Conservation (phyloP, 1,139 yeast genomes). For the Meyerozyma carpophila region DNA sequence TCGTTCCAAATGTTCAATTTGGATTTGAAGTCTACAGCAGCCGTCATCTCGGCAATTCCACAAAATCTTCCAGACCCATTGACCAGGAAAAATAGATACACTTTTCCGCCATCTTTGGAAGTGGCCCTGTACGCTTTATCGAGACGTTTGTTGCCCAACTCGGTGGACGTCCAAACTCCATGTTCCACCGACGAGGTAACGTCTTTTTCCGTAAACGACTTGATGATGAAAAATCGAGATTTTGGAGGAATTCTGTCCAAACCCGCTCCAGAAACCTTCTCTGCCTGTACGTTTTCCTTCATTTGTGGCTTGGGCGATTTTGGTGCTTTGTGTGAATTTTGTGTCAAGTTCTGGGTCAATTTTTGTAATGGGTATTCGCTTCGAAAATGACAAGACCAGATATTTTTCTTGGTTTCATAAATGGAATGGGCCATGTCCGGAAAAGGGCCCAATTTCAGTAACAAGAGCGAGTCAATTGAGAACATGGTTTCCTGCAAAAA, state of each 20-base stretch:
- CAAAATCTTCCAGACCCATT: slow-evolving; percentile 57
- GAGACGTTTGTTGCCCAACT: slow-evolving; percentile 48
- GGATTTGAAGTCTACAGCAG: slow-evolving; percentile 28
- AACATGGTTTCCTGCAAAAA: neutral
- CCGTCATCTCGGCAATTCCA: slow-evolving; percentile 56
- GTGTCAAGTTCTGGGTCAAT: too few relatives aligned
- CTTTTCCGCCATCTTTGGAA: slow-evolving; percentile 17
- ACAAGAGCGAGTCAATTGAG: neutral
- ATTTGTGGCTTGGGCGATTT: too few relatives aligned
- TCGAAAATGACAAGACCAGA: neutral
- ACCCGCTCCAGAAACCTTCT: neutral
- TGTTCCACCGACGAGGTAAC: slow-evolving; percentile 45
- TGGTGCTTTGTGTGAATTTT: too few relatives aligned
- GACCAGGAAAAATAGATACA: slow-evolving; percentile 52
- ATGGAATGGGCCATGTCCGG: neutral
- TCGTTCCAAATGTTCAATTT: slow-evolving; percentile 46
- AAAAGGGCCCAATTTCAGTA: neutral
- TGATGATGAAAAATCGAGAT: slow-evolving; percentile 51
- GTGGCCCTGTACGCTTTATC: slow-evolving; percentile 28
- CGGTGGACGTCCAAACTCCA: slow-evolving; percentile 57
- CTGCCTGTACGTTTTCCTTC: too few relatives aligned
- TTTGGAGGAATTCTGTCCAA: neutral
- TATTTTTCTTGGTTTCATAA: neutral
- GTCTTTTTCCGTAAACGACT: slow-evolving; percentile 46
- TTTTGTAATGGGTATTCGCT: neutral